Conservation (phyloP, 257 asterid genomes). For the Osmanthus fragrans region DNA sequence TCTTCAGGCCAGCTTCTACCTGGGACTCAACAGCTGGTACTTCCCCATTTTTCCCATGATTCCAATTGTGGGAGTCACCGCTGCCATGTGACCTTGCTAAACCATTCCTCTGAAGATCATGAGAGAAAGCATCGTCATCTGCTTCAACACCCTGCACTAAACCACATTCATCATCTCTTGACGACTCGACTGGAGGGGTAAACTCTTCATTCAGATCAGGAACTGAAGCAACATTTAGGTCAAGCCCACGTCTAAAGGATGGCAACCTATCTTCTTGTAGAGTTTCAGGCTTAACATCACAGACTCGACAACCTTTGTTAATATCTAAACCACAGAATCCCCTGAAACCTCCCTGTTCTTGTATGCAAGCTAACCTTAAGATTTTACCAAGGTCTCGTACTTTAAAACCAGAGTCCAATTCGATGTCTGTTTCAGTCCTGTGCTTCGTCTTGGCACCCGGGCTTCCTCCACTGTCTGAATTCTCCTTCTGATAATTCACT, state of each 20-base stretch:
- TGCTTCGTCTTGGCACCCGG: constrained; percentile 43
- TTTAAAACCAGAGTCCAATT: constrained; percentile 78
- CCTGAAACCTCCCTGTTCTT: constrained; percentile 58
- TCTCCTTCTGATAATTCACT: constrained; percentile 44
- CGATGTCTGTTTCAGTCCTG: constrained; percentile 42
- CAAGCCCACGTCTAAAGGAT: constrained; percentile 68
- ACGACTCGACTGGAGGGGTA: constrained; percentile 68
- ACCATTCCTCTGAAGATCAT: constrained; percentile 48
- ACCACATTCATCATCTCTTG: constrained; percentile 67
- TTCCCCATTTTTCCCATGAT: constrained; percentile 48
- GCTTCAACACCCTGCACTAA: constrained; percentile 52
- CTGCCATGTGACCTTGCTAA: constrained; percentile 51
- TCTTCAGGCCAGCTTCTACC: constrained; percentile 52
- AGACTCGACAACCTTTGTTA: constrained; percentile 37
- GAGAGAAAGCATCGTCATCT: constrained; percentile 65
- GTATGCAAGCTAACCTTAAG: constrained; percentile 62
- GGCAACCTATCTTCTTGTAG: constrained; percentile 39
- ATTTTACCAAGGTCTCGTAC: constrained; percentile 86
- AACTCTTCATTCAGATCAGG: constrained; percentile 85
- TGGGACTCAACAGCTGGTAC: constrained; percentile 61
- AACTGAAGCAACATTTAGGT: constrained; percentile 74
- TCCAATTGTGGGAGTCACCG: constrained; percentile 52
- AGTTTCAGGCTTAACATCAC: constrained; percentile 42
- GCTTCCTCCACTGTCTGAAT: constrained; percentile 54
- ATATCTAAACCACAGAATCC: constrained; percentile 47